A percentile compares a stretch with the other conserved stretches of the same genome.
These are phyloP conservation scores for Lachnellula suecica DNA, from an alignment of 2,329 filamentous ascomycete genomes.

Conservation along the genomic window DNA sequence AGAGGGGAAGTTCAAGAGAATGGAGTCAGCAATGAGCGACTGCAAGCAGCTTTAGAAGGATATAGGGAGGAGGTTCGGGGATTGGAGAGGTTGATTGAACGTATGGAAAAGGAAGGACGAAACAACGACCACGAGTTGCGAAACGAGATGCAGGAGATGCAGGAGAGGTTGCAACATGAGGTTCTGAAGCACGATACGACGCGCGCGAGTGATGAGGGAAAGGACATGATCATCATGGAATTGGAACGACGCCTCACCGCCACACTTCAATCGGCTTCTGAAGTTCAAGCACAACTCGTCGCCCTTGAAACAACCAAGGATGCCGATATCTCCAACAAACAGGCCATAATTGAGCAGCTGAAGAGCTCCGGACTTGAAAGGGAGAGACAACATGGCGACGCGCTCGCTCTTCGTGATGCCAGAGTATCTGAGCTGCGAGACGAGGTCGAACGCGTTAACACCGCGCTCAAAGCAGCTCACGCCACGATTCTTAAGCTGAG, in stretches of 20 bases:
- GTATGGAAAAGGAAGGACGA: constrained; percentile 42
- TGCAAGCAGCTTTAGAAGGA: constrained; percentile 50
- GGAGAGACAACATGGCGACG: constrained; percentile 39
- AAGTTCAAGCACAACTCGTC: constrained; percentile 36
- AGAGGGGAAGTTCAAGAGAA: constrained; percentile 26
- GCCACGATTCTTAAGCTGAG: constrained; percentile 45
- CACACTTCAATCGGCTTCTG: constrained; percentile 39
- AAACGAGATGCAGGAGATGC: constrained; percentile 15
- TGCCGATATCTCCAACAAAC: constrained; percentile 25
- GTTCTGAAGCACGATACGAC: constrained; percentile 31
- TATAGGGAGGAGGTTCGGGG: constrained; percentile 55
- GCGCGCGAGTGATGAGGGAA: constrained; percentile 34
- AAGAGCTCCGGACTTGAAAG: constrained; percentile 6
- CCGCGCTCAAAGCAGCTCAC: constrained; percentile 46
- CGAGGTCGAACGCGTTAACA: constrained; percentile 49
- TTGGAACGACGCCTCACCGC: constrained; percentile 46
- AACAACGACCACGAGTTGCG: constrained; percentile 13
- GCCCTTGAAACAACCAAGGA: constrained; percentile 32
- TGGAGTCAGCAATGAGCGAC: constrained; percentile 47
- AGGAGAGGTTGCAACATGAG: constrained; percentile 37
- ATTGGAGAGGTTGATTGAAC: constrained; percentile 50
- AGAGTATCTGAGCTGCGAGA: constrained; percentile 46
- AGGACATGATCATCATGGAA: constrained; percentile 38
- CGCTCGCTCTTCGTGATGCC: constrained; percentile 51
- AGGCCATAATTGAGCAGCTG: constrained; percentile 11